These are phyloP conservation scores for Apophysomyces trapeziformis DNA, from an alignment of 371 early-diverging fungal species.

Conservation along the genomic window DNA sequence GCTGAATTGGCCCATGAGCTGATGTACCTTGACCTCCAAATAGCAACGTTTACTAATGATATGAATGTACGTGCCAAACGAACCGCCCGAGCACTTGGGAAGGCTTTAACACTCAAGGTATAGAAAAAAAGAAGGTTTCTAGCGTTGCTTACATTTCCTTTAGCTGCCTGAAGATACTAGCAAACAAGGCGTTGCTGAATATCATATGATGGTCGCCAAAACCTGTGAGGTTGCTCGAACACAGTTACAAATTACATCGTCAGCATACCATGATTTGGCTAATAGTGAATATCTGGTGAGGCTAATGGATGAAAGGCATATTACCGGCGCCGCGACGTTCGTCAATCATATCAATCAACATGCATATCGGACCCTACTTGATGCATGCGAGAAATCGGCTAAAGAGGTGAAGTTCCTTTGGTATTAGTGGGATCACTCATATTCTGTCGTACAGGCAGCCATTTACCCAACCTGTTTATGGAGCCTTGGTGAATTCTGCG, in stretches of 20 bases:
- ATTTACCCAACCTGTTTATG: conserved; percentile 31
- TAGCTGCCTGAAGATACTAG: conserved; percentile 8
- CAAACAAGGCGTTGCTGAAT: neutral
- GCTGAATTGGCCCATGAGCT: conserved; percentile 10
- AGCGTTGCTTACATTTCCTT: neutral
- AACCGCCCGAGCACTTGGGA: conserved; percentile 11
- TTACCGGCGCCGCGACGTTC: neutral
- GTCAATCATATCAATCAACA: conserved; percentile 23
- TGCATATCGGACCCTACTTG: conserved; percentile 19
- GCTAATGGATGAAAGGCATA: neutral
- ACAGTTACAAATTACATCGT: conserved; percentile 1
- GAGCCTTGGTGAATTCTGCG: conserved; percentile 46
- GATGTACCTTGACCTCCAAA: conserved; percentile 6
- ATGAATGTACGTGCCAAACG: neutral
- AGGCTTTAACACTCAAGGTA: conserved; percentile 11
- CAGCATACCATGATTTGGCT: conserved; percentile 4
- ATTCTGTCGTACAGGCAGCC: conserved; percentile 14
- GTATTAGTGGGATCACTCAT: neutral
- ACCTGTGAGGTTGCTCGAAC: conserved; percentile 19
- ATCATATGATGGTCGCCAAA: conserved; percentile 18
- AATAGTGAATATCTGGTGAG: conserved; percentile 5
- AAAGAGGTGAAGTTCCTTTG: conserved; percentile 16
- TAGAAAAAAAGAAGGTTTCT: neutral
- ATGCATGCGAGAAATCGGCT: conserved; percentile 10
- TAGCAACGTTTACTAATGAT: conserved; percentile 10